Evolutionary conservation across 2,329 filamentous ascomycete species (phyloP), one percentile per base, ranked within the genome.

Genomic region (Penicillium palitans): DNA sequence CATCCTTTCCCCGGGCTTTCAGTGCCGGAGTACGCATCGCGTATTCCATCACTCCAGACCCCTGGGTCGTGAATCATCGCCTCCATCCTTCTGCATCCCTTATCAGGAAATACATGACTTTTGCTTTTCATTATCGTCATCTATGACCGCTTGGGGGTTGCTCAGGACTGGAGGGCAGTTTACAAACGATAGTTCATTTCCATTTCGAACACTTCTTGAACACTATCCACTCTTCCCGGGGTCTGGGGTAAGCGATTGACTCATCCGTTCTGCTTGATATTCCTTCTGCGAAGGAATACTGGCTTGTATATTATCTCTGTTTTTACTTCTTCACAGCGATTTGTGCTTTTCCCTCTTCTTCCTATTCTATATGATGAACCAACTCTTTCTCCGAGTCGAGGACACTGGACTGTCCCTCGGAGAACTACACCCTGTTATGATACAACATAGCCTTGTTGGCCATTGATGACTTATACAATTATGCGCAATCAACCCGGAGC

Each of bases 101-200:
- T 19, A 12, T 19, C 3, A 2, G 10, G 37, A 40, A 19, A 19
- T 12, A 19, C 9, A 31, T 17, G 29, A 35, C 46, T 25, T 29
- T 40, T 29, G 3, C 15, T 52, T 37, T 24, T n/a, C 55, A 33
- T 59, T 44, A 37, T n/a, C 17, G 24, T 33, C 52, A 46, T 42
- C 25, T 59, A 53, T 60, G 60, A 44, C 59, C 60, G 57, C 58
- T 60, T 60, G 49, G 56, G 55, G 46, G 40, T 62, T 52, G 33
- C 45, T 59, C 40, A 37, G 46, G 50, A 60, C 54, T 59, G 40
- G 52, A 55, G 52, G 58, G 40, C 65, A 62, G 55, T 52, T 48
- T 58, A 61, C 53, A 60, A 62, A 64, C 53, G 52, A 66, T 60
- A 52, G 54, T 66, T 44, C 42, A 63, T 59, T 57, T 40, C 19